phyloP scores from a whole-genome alignment of 2,329 filamentous ascomycete species.

The Ilyonectria sp. region DNA sequence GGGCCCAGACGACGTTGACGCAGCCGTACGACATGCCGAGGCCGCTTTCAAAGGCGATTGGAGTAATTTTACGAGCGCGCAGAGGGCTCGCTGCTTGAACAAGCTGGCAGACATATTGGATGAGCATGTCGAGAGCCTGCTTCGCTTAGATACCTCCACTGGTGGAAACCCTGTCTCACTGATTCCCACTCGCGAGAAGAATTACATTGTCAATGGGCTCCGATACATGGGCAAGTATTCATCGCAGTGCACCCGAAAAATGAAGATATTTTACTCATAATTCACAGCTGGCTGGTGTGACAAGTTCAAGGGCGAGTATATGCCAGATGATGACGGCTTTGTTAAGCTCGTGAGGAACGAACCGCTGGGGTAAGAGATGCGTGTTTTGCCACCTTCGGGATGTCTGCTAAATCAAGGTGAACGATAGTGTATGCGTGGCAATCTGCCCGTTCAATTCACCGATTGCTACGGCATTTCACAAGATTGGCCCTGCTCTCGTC shows the following conservation, averaged over 20 bases:
- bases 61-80: background rate
- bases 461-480: slow-evolving; percentile 34
- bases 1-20: no score
- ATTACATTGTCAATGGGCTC: background rate
- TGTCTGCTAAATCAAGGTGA: no score
- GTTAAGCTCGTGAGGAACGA: slow-evolving; percentile 1
- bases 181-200: no score
- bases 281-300: slow-evolving; percentile 4
- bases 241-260: no score
- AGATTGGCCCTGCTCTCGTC: slow-evolving; percentile 59
- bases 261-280: background rate
- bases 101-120: background rate
- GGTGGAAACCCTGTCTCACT: background rate
- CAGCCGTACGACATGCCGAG: no score
- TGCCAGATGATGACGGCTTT: slow-evolving; percentile 3
- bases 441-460: slow-evolving; percentile 6
- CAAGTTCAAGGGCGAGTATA: slow-evolving; percentile 2
- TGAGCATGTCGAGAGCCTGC: background rate
- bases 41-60: background rate
- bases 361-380: background rate
- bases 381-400: no score
- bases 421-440: background rate
- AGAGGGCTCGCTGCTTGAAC: background rate
- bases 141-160: background rate
- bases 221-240: background rate